Evolutionary conservation across 2,329 filamentous ascomycete genomes (phyloP).

Genomic region (Diaporthe citrichinensis): DNA sequence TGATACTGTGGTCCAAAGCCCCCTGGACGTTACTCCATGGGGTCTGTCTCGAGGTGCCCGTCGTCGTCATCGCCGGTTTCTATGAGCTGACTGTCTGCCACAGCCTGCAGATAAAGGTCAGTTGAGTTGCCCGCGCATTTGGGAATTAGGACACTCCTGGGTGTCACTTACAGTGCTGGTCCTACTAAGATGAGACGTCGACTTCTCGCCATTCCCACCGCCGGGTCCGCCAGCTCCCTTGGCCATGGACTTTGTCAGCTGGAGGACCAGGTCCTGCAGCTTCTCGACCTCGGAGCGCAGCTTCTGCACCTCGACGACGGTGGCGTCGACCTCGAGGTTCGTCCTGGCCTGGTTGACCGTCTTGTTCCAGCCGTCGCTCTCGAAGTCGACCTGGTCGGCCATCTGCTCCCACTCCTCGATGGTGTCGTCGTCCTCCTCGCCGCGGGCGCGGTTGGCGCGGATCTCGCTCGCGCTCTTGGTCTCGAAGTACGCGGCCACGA

Average conservation of each 20-base stretch:
- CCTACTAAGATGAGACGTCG: constrained; percentile 32
- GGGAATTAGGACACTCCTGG: background rate
- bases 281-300: constrained; percentile 71
- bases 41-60: constrained; percentile 7
- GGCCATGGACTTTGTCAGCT: constrained; percentile 46
- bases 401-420: constrained; percentile 96
- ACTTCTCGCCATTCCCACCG: constrained; percentile 34
- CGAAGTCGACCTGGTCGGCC: constrained; percentile 79
- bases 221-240: constrained; percentile 30
- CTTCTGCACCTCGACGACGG: constrained; percentile 77
- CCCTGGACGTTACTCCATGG: background rate
- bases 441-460: constrained; percentile 79
- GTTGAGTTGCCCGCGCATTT: background rate
- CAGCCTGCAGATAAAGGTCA: background rate
- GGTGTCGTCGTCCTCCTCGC: constrained; percentile 91
- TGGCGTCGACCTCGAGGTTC: constrained; percentile 84
- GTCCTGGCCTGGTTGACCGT: constrained; percentile 81
- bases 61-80: background rate
- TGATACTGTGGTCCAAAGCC: fast-evolving
- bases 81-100: constrained; percentile 26
- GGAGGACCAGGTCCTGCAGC: constrained; percentile 64
- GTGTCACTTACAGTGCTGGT: constrained; percentile 38
- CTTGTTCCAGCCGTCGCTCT: constrained; percentile 88
- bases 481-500: constrained; percentile 83
- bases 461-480: constrained; percentile 76